Evolutionary conservation across 225 moss, liverwort and hornwort genomes (phyloP), one percentile per base, ranked within the genome.

Genomic region (Pseudisothecium myosuroides): DNA sequence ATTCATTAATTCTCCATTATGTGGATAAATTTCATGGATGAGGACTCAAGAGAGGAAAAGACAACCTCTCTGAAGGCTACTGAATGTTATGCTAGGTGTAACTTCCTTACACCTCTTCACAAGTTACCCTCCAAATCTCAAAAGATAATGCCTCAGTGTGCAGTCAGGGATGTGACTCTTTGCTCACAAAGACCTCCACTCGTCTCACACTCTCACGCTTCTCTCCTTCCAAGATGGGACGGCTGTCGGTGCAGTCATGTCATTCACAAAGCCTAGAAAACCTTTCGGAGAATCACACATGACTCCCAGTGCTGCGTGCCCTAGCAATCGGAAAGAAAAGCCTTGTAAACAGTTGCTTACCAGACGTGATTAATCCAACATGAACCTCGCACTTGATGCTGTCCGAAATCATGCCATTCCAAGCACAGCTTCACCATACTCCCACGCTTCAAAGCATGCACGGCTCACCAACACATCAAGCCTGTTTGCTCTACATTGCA

Each of bases 151-250:
- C 36, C 45, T 69, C 69, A 34, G 13, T 55, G 63, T 50, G 37
- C n/a, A 45, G 19, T 50, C 80, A 89, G 67, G 88, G 90, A 81
- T 87, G 87, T 69, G 89, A 87, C 92, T 89, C 81, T 88, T 80
- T 75, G 71, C 58, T 63, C 63, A 63, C 36, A 31, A 79, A 49
- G 43, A 64, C 50, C 56, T 71, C 63, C 76, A 54, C 74, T 83
- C 31, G 31, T 17, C 41, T 43, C 80, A 37, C 55, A 16, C 86
- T 66, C 68, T 73, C 59, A 39, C 7, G 29, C 34, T 64, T 80
- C 80, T 81, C 84, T 54, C 56, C 45, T 83, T 63, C 62, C 76
- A 82, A 41, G 66, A 85, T 79, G 61, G 56, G 52, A 87, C 36
- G 66, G 66, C 60, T 71, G 60, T 61, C 77, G 54, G 59, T 41